Base-by-base conservation (phyloP, 2,329 filamentous ascomycete genomes). In the Ceratocystis cacaofunesta region DNA sequence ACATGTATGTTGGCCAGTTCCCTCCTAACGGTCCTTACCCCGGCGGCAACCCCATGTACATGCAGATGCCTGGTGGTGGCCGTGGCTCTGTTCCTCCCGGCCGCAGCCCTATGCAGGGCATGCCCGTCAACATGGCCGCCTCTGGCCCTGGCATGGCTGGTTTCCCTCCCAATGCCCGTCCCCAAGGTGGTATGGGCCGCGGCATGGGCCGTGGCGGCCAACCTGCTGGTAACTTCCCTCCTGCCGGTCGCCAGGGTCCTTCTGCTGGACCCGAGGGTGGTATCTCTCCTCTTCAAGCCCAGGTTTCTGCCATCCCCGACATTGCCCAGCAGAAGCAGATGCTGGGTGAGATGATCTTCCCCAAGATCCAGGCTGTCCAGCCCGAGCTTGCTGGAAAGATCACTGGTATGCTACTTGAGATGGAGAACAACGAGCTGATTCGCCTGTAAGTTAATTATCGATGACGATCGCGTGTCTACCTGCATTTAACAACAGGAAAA, bases 401-500 rank as follows among this genome's bases (percentile, higher is more conserved):
- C 77, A 99, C 94, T 68, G 94, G 94, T 79, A 99, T 99, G 94
- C 88, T 99, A 72, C 79, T 99, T 72, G 94, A 99, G 84, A 99
- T 99, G 94, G 94, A 97, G 73, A 97, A 97, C 78, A 76, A 82
- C 66, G 94, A 99, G 81, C 82, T 99, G 72, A 83, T 99, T 74
- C 90, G 89, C 78, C 84, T 99, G 90, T 96, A 87, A 89, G 92
- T 89, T 69, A 30, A 5, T 6, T 62, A 12, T 10, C 44, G 19
- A n/a, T 12, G 8, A 41, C 17, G 4, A 41, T 10, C n/a, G 43
- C 36, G 68, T 57, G 65, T 10, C 22, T 1, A 1, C n/a, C 17
- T 62, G 7, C 63, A 61, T 67, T 70, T 66, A 73, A 22, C 7
- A 19, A 30, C 36, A 3, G 36, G 57, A 71, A 69, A 43, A 19